Conservation (phyloP, 768 basidiomycete genomes). For the Atractiella rhizophila region DNA sequence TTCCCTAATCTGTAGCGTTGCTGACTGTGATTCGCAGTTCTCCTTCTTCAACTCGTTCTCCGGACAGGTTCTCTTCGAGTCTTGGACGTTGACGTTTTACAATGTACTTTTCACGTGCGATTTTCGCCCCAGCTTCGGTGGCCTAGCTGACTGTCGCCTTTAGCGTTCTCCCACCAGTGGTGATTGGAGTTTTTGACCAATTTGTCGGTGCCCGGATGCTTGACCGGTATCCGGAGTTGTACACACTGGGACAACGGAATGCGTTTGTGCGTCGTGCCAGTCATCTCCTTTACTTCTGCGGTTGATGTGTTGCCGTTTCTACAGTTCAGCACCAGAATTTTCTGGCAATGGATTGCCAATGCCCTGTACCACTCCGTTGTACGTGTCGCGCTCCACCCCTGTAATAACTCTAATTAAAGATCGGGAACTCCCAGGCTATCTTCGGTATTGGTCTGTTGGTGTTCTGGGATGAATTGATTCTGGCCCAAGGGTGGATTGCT, state of each 20-base stretch:
- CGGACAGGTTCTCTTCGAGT: conserved; percentile 92
- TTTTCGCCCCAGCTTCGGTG: not conserved
- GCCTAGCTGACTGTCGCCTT: conserved; percentile 56
- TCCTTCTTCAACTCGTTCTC: conserved; percentile 99
- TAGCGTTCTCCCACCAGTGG: conserved; percentile 81
- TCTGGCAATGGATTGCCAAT: conserved; percentile 78
- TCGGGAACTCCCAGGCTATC: conserved; percentile 32
- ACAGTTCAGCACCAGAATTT: conserved; percentile 53
- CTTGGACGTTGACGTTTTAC: conserved; percentile 92
- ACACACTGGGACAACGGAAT: conserved; percentile 79
- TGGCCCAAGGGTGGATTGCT: conserved; percentile 49
- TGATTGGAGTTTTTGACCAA: conserved; percentile 87
- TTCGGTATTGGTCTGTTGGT: conserved; percentile 68
- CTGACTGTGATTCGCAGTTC: conserved; percentile 41
- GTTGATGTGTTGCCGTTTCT: not conserved
- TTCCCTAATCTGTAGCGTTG: not conserved
- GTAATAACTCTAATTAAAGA: not conserved
- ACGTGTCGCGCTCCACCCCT: conserved; percentile 17
- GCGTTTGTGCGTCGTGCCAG: conserved; percentile 33
- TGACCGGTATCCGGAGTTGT: conserved; percentile 89
- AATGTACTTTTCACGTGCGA: conserved; percentile 6
- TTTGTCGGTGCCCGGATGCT: conserved; percentile 91
- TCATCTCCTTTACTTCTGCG: not conserved
- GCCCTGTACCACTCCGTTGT: conserved; percentile 75
- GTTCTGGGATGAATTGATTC: conserved; percentile 79